These are phyloP conservation scores for Vitis rotundifolia DNA, from an alignment of 164 flowering plant species.

Conservation along the genomic window DNA sequence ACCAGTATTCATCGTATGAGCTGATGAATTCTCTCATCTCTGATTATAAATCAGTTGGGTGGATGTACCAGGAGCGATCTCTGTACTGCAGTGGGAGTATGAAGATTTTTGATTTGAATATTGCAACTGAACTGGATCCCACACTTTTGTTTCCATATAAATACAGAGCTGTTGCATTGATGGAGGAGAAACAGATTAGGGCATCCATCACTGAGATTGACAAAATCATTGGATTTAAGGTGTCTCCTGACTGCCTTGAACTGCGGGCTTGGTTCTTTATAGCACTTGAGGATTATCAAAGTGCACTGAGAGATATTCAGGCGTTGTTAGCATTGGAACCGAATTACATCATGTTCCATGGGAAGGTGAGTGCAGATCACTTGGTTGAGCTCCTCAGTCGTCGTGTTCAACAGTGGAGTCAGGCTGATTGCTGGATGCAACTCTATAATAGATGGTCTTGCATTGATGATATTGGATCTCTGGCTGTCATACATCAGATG, in stretches of 20 bases:
- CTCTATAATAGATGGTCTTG: conserved; percentile 72
- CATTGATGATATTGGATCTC: conserved; percentile 80
- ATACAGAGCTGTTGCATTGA: conserved; percentile 59
- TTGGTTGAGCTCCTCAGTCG: conserved; percentile 62
- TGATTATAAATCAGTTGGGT: conserved; percentile 54
- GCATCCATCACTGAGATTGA: conserved; percentile 67
- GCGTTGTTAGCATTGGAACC: conserved; percentile 76
- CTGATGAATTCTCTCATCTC: conserved; percentile 55
- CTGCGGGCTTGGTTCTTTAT: conserved; percentile 81
- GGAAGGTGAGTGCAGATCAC: conserved; percentile 51
- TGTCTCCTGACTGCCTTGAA: conserved; percentile 83
- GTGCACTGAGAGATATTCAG: conserved; percentile 64
- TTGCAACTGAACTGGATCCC: conserved; percentile 82
- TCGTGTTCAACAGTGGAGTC: conserved; percentile 50
- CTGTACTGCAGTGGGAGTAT: conserved; percentile 61
- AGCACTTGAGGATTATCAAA: conserved; percentile 64
- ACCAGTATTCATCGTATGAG: conserved; percentile 64
- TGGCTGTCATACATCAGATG: conserved; percentile 78
- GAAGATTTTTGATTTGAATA: conserved; percentile 58
- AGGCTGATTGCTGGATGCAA: conserved; percentile 88
- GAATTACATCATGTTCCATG: conserved; percentile 69
- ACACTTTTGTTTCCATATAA: conserved; percentile 80
- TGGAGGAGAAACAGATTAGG: conserved; percentile 49
- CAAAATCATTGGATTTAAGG: conserved; percentile 66
- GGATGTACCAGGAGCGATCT: conserved; percentile 94